Evolutionary conservation across 768 basidiomycete genomes (phyloP), one percentile per base, ranked within the genome.

Genomic region (Termitomyces bulborhizus): DNA sequence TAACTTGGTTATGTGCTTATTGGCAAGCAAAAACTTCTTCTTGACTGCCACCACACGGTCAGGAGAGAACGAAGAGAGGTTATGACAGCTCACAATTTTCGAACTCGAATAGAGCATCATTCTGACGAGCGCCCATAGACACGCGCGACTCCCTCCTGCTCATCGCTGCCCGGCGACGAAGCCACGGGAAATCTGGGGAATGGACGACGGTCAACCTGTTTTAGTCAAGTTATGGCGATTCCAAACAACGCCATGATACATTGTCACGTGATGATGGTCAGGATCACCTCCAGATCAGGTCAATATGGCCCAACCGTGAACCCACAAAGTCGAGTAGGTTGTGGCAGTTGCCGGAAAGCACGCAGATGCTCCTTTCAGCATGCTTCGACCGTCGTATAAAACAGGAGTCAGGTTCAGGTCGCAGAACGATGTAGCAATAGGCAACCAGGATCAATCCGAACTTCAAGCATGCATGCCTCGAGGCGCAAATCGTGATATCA

Each of bases 1-100:
- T 39, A 62, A 91, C 90, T 92, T 93, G 26, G 90, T 91, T 66
- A 93, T 93, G 71, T 92, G 90, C 71, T 91, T 92, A 73, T 93
- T 93, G 55, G 90, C 89, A 57, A 91, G 84, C 21, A 93, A 77
- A 64, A 91, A 92, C 74, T 90, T 92, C 84, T 90, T 90, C 84
- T 92, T 92, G 77, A 92, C 90, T 93, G 67, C 69, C 69, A 76
- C 69, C 63, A 39, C 66, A 56, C 55, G 12, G 58, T 65, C 59
- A 68, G 66, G 55, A 52, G 57, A 56, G 57, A 40, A 54, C 50
- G 57, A 52, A 48, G 36, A 48, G 56, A 49, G 53, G 52, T 40
- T 58, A 60, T 46, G 56, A 49, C 48, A 40, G 79, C 89, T 64
- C 69, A 93, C 90, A 90, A 65, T 81, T 87, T 72, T 93, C 90